Base-by-base conservation (phyloP, 352 stramenopile species). In the Globisporangium orthogonon region DNA sequence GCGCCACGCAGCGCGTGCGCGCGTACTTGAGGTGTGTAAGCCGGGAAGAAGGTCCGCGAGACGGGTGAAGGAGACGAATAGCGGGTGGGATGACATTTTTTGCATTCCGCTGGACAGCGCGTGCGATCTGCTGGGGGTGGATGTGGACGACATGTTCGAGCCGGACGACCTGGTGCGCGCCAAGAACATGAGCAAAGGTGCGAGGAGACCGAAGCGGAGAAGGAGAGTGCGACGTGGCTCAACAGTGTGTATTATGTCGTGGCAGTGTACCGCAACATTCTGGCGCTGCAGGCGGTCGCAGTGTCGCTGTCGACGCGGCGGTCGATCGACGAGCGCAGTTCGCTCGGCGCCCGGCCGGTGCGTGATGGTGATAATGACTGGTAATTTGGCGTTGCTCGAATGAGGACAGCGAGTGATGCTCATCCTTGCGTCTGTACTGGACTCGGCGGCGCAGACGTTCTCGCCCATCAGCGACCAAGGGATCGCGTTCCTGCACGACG, bases 301-400 rank as follows among this genome's bases (percentile, higher is more conserved):
- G 73, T 92, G 31, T 74, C 72, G n/a, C 73, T 92, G 31, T 92
- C 82, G 2, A 83, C 80, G 50, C 78, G 83, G 4, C 75, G 85
- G 18, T 91, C 85, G 3, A 89, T 91, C 52, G 80, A 94, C 58
- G 80, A 89, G 31, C 79, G 84, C 28, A 89, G 78, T 54, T 89
- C 76, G 0, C 73, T 87, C 18, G 70, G 60, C 29, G 61, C 55
- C 56, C 63, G 63, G 61, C 72, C 48, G 63, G 51, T 49, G 55
- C 31, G 45, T 66, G 23, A 3, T 23, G 23, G 23, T 23, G 23
- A 23, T 23, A 23, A 23, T 23, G 23, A 23, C 23, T 23, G 23
- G 23, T 23, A 23, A 23, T 1, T 23, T 23, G 23, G 23, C 23
- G 23, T 18, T 53, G 31, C 49, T 28, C 14, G 5, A 11, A 37